Percentiles rank a stretch among this genome's conserved stretches.
Evolutionary conservation across 2,329 filamentous ascomycete species (phyloP).

Genomic region (Rhinocladiella similis): DNA sequence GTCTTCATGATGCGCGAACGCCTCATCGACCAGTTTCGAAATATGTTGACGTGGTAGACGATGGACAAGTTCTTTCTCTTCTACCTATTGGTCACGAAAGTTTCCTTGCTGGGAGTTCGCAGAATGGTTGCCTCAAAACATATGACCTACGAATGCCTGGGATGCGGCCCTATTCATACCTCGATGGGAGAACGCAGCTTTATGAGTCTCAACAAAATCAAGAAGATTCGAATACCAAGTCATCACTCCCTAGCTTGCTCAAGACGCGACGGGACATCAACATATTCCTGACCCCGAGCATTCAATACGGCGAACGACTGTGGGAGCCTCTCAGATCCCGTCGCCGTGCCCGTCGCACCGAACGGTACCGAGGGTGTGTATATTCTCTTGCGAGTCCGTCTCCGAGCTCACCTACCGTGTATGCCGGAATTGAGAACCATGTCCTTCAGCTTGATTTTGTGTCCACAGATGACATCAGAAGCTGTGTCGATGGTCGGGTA

Average conservation of each 20-base stretch:
- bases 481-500: not conserved
- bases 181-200: not conserved
- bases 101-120: conserved; percentile 57
- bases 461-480: conserved; percentile 43
- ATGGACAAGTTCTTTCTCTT: conserved; percentile 60
- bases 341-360: conserved; percentile 8
- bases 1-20: conserved; percentile 63
- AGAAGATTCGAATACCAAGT: too few species aligned
- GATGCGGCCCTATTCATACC: conserved; percentile 39
- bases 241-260: not conserved
- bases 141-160: conserved; percentile 60
- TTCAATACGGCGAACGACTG: conserved; percentile 15
- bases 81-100: conserved; percentile 57
- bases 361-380: conserved; percentile 44
- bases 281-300: conserved; percentile 41
- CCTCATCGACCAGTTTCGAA: conserved; percentile 47
- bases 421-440: conserved; percentile 44
- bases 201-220: not conserved
- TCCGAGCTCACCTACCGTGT: conserved; percentile 46
- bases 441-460: conserved; percentile 46
- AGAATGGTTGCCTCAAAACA: conserved; percentile 60
- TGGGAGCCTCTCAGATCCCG: conserved; percentile 23
- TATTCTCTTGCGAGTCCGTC: conserved; percentile 48
- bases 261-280: conserved; percentile 38
- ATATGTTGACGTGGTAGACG: conserved; percentile 58